Base-by-base conservation (phyloP, 2,329 filamentous ascomycete genomes). In the Alternaria infectoria region DNA sequence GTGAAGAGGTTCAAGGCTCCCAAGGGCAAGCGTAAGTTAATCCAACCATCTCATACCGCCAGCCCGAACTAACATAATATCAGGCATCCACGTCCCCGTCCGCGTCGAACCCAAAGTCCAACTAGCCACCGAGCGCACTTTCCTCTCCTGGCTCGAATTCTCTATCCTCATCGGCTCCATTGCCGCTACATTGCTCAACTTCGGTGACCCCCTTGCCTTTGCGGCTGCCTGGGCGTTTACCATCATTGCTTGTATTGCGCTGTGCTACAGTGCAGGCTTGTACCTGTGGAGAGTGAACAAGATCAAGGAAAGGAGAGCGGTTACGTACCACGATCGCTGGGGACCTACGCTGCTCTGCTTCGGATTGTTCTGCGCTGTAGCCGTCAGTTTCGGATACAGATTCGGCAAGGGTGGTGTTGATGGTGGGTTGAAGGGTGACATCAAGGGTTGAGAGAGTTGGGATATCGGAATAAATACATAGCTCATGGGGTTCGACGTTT, bases 21-120 rank as follows among this genome's bases (percentile, higher is more conserved):
- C 12, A 90, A 88, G 78, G 92, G 92, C 57, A 95, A 94, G 88
- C 82, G 79, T 74, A 73, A 66, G 77, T 73, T 40, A 4, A 1
- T 50, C 11, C 23, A 4, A 17, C 8, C 19, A 7, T 23, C 7
- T 8, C 15, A 43, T 13, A 7, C 36, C 17, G 26, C 13, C 5
- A 50, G 21, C 6, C 25, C 25, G 7, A 19, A 56, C 65, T 73
- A 67, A 71, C 66, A 49, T 11, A 0, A 28, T 2, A 21, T 6
- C 40, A 80, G 92, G 92, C 79, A 98, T 99, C 62, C 95, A 98
- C 74, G 96, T 99, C 23, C 95, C 95, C 13, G 91, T 98, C 59
- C 90, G 96, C 52, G 94, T 99, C 32, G 96, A 99, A 81, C 96
- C 96, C 32, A 99, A 99, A 82, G 96, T 99, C 54, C 97, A 93